These are phyloP conservation scores for Hypericum androsaemum DNA, from an alignment of 345 rosid genomes.

Conservation along the genomic window DNA sequence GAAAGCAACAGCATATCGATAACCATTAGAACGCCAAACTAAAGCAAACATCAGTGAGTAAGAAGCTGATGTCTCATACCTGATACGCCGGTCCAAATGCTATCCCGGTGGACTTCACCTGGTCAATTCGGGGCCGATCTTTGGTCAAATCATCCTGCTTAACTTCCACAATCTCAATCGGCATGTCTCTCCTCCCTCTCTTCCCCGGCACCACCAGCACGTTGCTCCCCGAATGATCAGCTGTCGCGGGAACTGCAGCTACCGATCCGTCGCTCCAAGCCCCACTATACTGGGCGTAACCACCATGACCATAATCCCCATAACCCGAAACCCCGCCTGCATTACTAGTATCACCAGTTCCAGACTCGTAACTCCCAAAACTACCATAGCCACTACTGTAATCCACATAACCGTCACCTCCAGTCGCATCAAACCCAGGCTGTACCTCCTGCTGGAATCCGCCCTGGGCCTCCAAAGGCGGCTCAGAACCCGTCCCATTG, in stretches of 20 bases:
- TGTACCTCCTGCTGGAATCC: conserved; percentile 15
- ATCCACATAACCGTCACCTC: conserved; percentile 12
- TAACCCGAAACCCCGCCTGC: too few relatives aligned
- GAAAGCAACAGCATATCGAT: too few relatives aligned
- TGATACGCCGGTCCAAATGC: conserved; percentile 93
- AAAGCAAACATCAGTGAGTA: too few relatives aligned
- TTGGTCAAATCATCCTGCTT: conserved; percentile 93
- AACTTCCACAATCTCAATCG: conserved; percentile 72
- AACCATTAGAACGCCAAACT: too few relatives aligned
- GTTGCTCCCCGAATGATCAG: conserved; percentile 24
- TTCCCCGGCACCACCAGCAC: conserved; percentile 37
- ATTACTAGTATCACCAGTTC: conserved; percentile 8
- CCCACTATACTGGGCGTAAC: conserved; percentile 19
- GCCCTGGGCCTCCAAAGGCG: conserved; percentile 11
- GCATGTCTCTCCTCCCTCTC: conserved; percentile 65
- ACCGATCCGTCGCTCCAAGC: conserved; percentile 30
- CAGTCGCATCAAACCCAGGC: conserved; percentile 8
- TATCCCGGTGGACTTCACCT: conserved; percentile 71
- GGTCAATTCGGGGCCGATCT: conserved; percentile 87
- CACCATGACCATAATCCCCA: conserved; percentile 14
- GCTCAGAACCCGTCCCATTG: conserved; percentile 19
- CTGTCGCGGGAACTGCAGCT: conserved; percentile 23
- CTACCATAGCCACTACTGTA: conserved; percentile 4
- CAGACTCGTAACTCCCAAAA: conserved; percentile 26
- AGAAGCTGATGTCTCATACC: conserved; percentile 27